Conservation (phyloP, 2,329 filamentous ascomycete species). For the Nectriaceae sp. region DNA sequence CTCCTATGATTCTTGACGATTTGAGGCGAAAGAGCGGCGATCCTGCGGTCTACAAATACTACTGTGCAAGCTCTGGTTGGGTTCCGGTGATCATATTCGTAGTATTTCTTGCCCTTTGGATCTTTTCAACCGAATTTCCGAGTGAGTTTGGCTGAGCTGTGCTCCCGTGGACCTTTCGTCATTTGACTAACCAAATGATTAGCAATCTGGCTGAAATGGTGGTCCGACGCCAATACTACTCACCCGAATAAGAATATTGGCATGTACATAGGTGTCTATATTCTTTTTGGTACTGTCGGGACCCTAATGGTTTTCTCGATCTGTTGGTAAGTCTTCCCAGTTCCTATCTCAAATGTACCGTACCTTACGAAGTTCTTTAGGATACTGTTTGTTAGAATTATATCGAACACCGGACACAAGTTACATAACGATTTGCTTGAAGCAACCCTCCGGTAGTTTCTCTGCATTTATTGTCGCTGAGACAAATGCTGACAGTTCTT, state of each 20-base stretch:
- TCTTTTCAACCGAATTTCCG: constrained; percentile 5
- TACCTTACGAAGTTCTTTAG: too few relatives aligned
- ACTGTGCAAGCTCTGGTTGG: constrained; percentile 2
- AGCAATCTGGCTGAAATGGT: constrained; percentile 4
- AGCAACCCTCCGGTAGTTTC: too few relatives aligned
- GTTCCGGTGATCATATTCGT: background rate
- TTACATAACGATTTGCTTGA: background rate
- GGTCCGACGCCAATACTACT: background rate
- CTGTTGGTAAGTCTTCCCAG: too few relatives aligned
- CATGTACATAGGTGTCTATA: constrained; percentile 1
- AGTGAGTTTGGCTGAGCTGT: background rate
- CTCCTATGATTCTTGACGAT: background rate
- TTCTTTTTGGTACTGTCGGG: background rate
- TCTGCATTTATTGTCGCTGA: too few relatives aligned
- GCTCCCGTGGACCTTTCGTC: too few relatives aligned
- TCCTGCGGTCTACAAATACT: constrained; percentile 11
- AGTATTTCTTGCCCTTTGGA: constrained; percentile 1
- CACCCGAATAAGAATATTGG: constrained; percentile 1
- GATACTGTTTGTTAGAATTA: background rate
- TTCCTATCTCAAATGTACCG: too few relatives aligned
- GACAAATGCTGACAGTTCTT: too few relatives aligned
- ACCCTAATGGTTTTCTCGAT: too few relatives aligned
- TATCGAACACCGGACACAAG: background rate
- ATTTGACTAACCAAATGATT: background rate
- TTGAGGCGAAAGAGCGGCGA: constrained; percentile 10